phyloP scores from a whole-genome alignment of 768 basidiomycete species.

The Amanita polypyramis region DNA sequence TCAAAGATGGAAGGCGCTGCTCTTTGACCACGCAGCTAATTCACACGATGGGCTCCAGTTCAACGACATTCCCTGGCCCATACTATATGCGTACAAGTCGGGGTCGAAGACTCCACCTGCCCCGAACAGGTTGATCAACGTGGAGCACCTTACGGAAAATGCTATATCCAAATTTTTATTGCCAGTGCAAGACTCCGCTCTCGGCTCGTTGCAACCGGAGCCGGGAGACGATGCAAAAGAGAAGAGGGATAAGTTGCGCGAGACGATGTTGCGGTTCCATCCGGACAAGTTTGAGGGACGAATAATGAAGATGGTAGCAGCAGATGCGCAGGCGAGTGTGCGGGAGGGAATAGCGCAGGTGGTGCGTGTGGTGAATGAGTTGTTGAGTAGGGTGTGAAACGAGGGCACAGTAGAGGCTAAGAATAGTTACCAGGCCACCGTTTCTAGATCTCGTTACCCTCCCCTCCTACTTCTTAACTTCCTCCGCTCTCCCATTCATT shows the following conservation, averaged over 20 bases:
- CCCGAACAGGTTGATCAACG: constrained; percentile 13
- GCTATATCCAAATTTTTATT: constrained; percentile 51
- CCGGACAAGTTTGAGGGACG: constrained; percentile 79
- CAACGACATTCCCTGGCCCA: constrained; percentile 67
- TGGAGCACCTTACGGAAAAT: constrained; percentile 45
- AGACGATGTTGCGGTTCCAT: constrained; percentile 65
- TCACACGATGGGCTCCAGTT: constrained; percentile 25
- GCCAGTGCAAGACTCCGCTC: constrained; percentile 12
- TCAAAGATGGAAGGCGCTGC: constrained; percentile 41
- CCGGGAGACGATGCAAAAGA: constrained; percentile 25
- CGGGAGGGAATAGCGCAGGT: constrained; percentile 55
- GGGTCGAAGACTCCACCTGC: constrained; percentile 3
- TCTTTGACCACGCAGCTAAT: constrained; percentile 16
- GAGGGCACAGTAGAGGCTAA: constrained; percentile 7
- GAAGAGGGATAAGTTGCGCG: constrained; percentile 52
- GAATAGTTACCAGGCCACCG: neutral
- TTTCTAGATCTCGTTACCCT: neutral
- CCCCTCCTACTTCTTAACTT: neutral
- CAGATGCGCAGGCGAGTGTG: constrained; percentile 37
- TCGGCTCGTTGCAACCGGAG: constrained; percentile 3
- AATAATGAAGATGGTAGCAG: constrained; percentile 40
- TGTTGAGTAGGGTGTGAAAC: constrained; percentile 25
- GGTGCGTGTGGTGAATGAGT: constrained; percentile 43
- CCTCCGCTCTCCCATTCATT: neutral
- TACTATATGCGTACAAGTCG: constrained; percentile 26